These are phyloP conservation scores for Gamarada debralockiae DNA, from an alignment of 495 filamentous ascomycete genomes.

Conservation along the genomic window DNA sequence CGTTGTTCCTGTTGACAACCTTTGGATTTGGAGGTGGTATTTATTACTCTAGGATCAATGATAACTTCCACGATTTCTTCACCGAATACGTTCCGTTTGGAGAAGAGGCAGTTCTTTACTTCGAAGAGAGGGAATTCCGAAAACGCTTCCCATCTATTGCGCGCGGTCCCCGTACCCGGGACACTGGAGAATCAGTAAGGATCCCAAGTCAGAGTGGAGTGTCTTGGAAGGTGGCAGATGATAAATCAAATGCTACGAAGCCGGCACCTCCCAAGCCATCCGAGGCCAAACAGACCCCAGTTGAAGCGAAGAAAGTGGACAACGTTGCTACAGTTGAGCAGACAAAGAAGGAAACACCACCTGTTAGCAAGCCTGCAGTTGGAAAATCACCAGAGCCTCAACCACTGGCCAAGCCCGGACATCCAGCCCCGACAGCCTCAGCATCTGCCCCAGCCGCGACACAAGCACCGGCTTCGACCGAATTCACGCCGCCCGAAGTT, in stretches of 20 bases:
- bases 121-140: conserved; percentile 93
- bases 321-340: conserved; percentile 32
- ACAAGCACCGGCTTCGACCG: background rate
- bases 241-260: conserved; percentile 33
- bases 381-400: conserved; percentile 24
- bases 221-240: conserved; percentile 72
- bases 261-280: conserved; percentile 30
- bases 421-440: conserved; percentile 11
- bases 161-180: conserved; percentile 42
- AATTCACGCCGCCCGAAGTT: conserved; percentile 46
- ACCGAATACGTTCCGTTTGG: conserved; percentile 95
- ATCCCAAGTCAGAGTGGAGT: conserved; percentile 84
- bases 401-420: conserved; percentile 20
- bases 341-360: conserved; percentile 22
- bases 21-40: conserved; percentile 83
- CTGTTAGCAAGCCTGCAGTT: conserved; percentile 8
- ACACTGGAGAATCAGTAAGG: conserved; percentile 68
- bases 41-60: conserved; percentile 85
- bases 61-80: conserved; percentile 99
- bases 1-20: conserved; percentile 65
- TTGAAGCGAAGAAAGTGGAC: conserved; percentile 28
- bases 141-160: conserved; percentile 71
- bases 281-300: conserved; percentile 22
- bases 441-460: conserved; percentile 6
- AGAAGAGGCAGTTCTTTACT: conserved; percentile 92